Evolutionary conservation across 2,329 filamentous ascomycete genomes (phyloP), one percentile per base, ranked within the genome.

Genomic region (Fusarium bactridioides): DNA sequence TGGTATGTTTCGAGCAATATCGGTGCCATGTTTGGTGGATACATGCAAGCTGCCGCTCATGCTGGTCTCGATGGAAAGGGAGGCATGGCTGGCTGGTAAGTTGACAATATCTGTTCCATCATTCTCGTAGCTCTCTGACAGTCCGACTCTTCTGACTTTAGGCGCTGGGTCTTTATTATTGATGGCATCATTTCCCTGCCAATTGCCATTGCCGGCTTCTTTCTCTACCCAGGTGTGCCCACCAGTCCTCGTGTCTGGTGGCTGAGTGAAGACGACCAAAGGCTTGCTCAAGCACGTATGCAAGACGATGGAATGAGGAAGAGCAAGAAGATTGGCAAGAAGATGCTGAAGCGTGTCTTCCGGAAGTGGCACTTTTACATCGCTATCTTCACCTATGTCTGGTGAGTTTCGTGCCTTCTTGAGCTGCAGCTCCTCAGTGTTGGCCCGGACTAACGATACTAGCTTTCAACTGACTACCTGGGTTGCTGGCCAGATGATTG

Each of bases 1-100:
- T 87, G 86, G 82, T 87, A 82, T 37, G 81, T 85, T 4, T 74
- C 72, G 4, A 72, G 63, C 29, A 75, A 73, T 21, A 62, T 74
- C 10, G 74, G 70, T 11, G 65, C 67, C 7, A 58, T 59, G 15
- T 72, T 75, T 41, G 72, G 41, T 44, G 74, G 74, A 1, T 73
- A 25, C 23, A 63, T 75, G 65, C 68, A 75, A 40, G 72, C 72
- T 25, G 72, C 67, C 18, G 72, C 70, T 21, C 44, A 73, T 38
- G 62, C 61, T 23, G 61, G 61, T 10, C 65, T 74, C 5, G 61
- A 72, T n/a, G 73, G 70, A 31, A 69, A 63, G 8, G 57, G 43
- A 18, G 71, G 73, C 5, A 74, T 75, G 71, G 50, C 53, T 13
- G 73, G 71, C 33, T 74, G 66, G 73, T 70, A 43, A 16, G 60